phyloP scores from a whole-genome alignment of 805 yeast genomes.

The Candida ulmi region DNA sequence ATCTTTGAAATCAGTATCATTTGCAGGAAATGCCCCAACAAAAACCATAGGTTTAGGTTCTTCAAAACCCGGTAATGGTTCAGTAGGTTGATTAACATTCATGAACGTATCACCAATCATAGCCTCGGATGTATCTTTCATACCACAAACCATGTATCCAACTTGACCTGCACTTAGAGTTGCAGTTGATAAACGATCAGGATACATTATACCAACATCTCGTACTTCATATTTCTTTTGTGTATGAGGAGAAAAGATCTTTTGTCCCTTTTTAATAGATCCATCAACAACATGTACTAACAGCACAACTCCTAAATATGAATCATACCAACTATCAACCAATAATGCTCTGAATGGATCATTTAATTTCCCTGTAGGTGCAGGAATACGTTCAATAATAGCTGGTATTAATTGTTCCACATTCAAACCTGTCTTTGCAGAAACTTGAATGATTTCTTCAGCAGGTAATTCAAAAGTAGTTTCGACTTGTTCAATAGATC shows the following conservation, averaged over 20 bases:
- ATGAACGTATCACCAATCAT: constrained; percentile 87
- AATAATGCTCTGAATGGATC: constrained; percentile 66
- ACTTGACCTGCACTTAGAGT: constrained; percentile 83
- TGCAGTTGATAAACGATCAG: constrained; percentile 68
- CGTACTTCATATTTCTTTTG: constrained; percentile 75
- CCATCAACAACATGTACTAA: constrained; percentile 87
- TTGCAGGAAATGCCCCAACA: constrained; percentile 97
- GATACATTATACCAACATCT: constrained; percentile 95
- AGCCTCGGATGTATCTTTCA: constrained; percentile 83
- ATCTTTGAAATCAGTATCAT: constrained; percentile 82
- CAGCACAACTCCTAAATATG: constrained; percentile 86
- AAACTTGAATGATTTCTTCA: constrained; percentile 73
- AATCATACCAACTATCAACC: constrained; percentile 98
- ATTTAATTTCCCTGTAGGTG: constrained; percentile 54
- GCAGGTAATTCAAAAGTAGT: constrained; percentile 73
- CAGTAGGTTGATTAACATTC: constrained; percentile 53
- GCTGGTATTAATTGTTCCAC: constrained; percentile 78
- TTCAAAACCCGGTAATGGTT: constrained; percentile 89
- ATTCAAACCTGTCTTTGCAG: constrained; percentile 87
- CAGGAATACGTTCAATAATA: constrained; percentile 73
- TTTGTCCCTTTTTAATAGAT: constrained; percentile 62
- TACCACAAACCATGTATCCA: constrained; percentile 91
- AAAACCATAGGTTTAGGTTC: constrained; percentile 98
- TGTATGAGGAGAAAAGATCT: constrained; percentile 73
- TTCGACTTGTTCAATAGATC: constrained; percentile 81